Conservation (phyloP, 805 yeast species). For the Cyberlindnera maclurae region DNA sequence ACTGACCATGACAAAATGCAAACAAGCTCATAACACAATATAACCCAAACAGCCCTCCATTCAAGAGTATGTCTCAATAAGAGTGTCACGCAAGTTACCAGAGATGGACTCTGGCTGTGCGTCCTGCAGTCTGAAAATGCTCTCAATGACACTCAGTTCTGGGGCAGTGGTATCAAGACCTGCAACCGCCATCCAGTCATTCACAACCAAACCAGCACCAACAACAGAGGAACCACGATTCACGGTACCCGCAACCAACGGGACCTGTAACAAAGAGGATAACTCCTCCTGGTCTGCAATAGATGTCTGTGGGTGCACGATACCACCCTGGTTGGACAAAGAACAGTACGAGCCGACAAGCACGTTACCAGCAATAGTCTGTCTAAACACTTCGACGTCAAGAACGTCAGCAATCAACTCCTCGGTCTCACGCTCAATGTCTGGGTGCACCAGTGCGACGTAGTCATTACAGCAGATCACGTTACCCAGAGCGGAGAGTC, state of each 20-base stretch:
- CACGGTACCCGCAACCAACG: conserved; percentile 96
- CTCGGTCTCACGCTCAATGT: conserved; percentile 98
- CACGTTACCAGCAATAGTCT: conserved; percentile 97
- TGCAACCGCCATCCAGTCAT: conserved; percentile 95
- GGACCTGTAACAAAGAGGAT: conserved; percentile 91
- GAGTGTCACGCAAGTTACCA: conserved; percentile 82
- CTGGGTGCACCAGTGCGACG: conserved; percentile 98
- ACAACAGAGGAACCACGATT: conserved; percentile 97
- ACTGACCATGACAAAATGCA: conserved; percentile 12
- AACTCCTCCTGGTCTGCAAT: conserved; percentile 98
- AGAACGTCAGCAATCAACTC: conserved; percentile 95
- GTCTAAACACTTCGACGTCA: conserved; percentile 98
- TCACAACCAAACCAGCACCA: conserved; percentile 98
- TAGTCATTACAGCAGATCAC: conserved; percentile 98
- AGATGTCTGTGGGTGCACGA: conserved; percentile 96
- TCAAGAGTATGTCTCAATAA: conserved; percentile 83
- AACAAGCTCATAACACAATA: conserved; percentile 3
- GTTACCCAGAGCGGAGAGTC: conserved; percentile 93
- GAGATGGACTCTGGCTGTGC: conserved; percentile 84
- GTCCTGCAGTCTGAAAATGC: conserved; percentile 89
- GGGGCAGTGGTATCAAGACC: conserved; percentile 99
- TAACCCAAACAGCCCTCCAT: background rate
- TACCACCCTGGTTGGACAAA: conserved; percentile 93
- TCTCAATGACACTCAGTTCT: conserved; percentile 92
- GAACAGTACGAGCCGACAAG: conserved; percentile 95